Base-by-base conservation (phyloP, 2,329 filamentous ascomycete genomes). In the Neofusicoccum sp. region DNA sequence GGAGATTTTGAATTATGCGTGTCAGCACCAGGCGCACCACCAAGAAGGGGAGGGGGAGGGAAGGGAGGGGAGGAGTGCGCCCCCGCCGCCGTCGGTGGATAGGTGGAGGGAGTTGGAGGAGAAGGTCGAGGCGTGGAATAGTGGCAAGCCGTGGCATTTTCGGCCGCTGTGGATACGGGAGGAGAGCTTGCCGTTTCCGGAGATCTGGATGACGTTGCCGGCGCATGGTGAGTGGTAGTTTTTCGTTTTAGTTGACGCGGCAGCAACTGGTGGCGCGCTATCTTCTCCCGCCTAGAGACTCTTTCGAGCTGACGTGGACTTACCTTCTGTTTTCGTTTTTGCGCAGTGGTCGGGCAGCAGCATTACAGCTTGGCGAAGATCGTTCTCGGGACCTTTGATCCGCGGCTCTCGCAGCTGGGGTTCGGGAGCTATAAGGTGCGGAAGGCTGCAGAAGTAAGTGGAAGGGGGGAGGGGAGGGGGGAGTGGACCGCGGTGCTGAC, bases 101-200 rank as follows among this genome's bases (percentile, higher is more conserved):
- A 71, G 68, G 41, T 75, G 73, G 72, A 65, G 64, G 16, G 66
- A 73, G 12, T 63, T 74, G 3, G 67, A 71, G 22, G 67, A 61
- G n/a, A 69, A 75, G 22, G 67, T 71, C 7, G 71, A 74, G 28
- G 70, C 73, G 12, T 75, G 72, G 71, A 67, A 73, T 29, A 67
- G 67, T 2, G 72, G 66, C 5, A 74, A 74, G 41, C 73, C 72
- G 2, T 73, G 71, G 71, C 66, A 69, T 0, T 74, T 73, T 52
- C 66, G 65, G 3, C 63, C 72, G 9, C 62, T 74, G 0, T 66
- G 61, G 61, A 41, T 48, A n/a, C 43, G 50, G 12, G 49, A 56
- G 22, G 61, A 56, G 14, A n/a, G 14, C 16, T 16, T 43, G 33
- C 61, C 61, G 12, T 62, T 62, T 31, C 61, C 61, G 4, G 39